Evolutionary conservation across 805 yeast genomes (phyloP), one percentile per base, ranked within the genome.

Genomic region (Nakazawaea peltata): DNA sequence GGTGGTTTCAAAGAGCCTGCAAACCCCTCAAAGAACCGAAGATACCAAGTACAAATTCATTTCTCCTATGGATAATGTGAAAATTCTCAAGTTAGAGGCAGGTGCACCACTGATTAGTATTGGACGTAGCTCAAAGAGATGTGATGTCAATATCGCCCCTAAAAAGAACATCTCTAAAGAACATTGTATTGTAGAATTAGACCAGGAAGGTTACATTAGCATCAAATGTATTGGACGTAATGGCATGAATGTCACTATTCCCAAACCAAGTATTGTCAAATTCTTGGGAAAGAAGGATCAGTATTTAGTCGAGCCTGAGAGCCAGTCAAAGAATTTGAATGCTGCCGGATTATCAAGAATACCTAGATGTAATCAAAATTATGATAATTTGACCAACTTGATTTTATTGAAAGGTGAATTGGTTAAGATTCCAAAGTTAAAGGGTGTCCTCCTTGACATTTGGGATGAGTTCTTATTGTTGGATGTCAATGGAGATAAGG

Each of bases 181-280:
- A 9, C 95, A 84, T 54, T 65, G 79, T 34, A 55, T 60, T 12
- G 49, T 81, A 2, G 59, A 67, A 18, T 77, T 70, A 50, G 50
- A 48, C 3, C n/a, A n/a, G n/a, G 52, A 53, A 9, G 59, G 69
- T 23, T 46, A 63, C 30, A 53, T 85, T 30, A 61, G 58, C 12
- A 53, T 90, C 33, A 70, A 70, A 30, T 90, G 97, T 55, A 54
- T 75, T 36, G 97, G 97, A 3, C 71, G 77, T 58, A 90, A 90
- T 54, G 96, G 97, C 9, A 59, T 83, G 33, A 67, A 71, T 8
- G 70, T 87, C 14, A 64, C 71, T 4, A 69, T 85, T 27, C 92
- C 95, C 0, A 57, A 53, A 14, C 46, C 49, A 14, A 44, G 63
- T 10, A 44, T 53, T 13, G 65, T 65, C 28, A 57, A 58, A n/a